Base-by-base conservation (phyloP, 148 eudicot genomes). In the Cornus controversa region DNA sequence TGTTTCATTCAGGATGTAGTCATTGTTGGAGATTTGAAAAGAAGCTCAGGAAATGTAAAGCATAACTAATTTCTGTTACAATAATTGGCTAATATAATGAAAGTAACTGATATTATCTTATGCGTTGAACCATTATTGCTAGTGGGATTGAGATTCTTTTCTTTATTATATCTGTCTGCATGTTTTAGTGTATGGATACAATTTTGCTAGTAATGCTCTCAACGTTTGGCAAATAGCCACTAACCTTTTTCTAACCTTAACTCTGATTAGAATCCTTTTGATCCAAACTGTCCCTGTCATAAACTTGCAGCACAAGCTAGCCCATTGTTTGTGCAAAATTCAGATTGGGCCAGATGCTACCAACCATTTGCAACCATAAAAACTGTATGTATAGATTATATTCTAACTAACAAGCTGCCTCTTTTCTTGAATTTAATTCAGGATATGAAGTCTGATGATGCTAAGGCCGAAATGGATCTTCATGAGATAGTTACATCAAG, bases 401-500 rank as follows among this genome's bases (percentile, higher is more conserved):
- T 13, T 11, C 57, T 11, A 31, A 27, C 66, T n/a, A 27, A 24
- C 34, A 40, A 26, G 28, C 66, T n/a, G 20, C 72, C 28, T 34
- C 22, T 25, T 65, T 42, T 69, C 26, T 10, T 74, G 45, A 57
- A 27, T 15, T 6, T 45, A 67, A 34, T 72, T 70, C 82, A 74
- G 82, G 88, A 87, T 81, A 75, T 83, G 66, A 85, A 70, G 79
- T 85, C 85, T 42, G 87, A 85, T 74, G 85, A 78, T 73, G 82
- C 76, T 20, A 82, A 79, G 73, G 84, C 86, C 18, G 90, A 91
- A 37, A 87, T 84, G 36, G 98, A 95, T 90, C 98, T 95, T 86
- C 86, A 77, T 79, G 86, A 95, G 76, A 91, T 95, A 34, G 82
- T 95, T 42, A 69, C 71, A 73, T 85, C 88, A 79, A 95, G 98